phyloP scores from a whole-genome alignment of 306 rosid genomes.

The Betula pendula region DNA sequence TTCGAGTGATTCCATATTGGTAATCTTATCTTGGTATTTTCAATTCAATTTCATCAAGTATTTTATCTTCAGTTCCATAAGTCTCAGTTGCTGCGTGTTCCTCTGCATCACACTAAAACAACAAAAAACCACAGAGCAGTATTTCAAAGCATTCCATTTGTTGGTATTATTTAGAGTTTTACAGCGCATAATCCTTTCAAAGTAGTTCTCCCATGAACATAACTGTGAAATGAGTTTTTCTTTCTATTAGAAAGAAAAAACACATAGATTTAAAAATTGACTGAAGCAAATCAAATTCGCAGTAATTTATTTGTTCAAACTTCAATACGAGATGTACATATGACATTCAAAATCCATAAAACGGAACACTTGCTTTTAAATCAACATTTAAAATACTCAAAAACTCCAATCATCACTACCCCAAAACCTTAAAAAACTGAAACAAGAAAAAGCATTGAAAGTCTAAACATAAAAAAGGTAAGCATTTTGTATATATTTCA shows the following conservation, averaged over 20 bases:
- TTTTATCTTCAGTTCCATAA: too few relatives aligned
- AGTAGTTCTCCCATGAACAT: constrained; percentile 86
- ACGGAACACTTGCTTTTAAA: not conserved
- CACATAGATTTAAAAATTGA: not conserved
- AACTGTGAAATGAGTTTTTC: constrained; percentile 36
- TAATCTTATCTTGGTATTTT: too few relatives aligned
- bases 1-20: too few relatives aligned
- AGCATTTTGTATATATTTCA: not conserved
- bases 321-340: not conserved
- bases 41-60: too few relatives aligned
- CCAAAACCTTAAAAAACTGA: not conserved
- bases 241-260: too few relatives aligned
- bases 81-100: too few relatives aligned
- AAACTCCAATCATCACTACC: not conserved
- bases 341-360: not conserved
- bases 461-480: not conserved
- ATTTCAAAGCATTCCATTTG: not conserved
- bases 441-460: not conserved
- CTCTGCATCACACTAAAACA: too few relatives aligned
- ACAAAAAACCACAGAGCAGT: too few relatives aligned
- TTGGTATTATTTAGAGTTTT: constrained; percentile 69
- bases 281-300: not conserved
- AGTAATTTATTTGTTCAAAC: not conserved
- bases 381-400: not conserved
- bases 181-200: constrained; percentile 68